Evolutionary conservation across 768 basidiomycete species (phyloP).

Genomic region (Boletus tylopilopsis): DNA sequence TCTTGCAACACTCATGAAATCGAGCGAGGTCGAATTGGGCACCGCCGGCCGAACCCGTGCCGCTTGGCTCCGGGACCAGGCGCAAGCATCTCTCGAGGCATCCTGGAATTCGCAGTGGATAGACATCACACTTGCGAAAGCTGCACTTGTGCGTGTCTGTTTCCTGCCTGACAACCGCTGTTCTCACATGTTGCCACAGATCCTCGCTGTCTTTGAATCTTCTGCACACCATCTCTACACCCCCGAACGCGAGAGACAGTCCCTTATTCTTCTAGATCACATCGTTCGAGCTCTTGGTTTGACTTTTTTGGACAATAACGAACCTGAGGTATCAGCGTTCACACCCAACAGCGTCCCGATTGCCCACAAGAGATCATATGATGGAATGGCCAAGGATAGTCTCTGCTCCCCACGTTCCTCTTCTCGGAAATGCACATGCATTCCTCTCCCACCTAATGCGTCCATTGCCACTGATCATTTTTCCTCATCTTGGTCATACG

Average conservation of each 20-base stretch:
- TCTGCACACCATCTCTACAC: slow-evolving; percentile 68
- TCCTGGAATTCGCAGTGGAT: slow-evolving; percentile 51
- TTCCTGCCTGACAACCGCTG: neutral
- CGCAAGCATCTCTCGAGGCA: slow-evolving; percentile 49
- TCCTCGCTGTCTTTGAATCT: slow-evolving; percentile 74
- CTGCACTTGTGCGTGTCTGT: slow-evolving; percentile 52
- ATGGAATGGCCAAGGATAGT: slow-evolving; percentile 25
- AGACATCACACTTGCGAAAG: slow-evolving; percentile 66
- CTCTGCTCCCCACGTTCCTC: slow-evolving; percentile 26
- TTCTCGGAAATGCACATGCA: slow-evolving; percentile 45
- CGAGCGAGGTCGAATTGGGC: slow-evolving; percentile 62
- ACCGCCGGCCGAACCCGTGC: slow-evolving; percentile 54
- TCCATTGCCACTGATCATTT: slow-evolving; percentile 33
- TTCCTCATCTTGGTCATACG: slow-evolving; percentile 43
- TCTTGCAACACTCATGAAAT: slow-evolving; percentile 67
- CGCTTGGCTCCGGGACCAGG: slow-evolving; percentile 51
- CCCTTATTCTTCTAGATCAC: slow-evolving; percentile 59
- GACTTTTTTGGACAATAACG: slow-evolving; percentile 52
- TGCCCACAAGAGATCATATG: slow-evolving; percentile 34
- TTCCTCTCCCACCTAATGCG: slow-evolving; percentile 35
- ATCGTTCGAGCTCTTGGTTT: slow-evolving; percentile 57
- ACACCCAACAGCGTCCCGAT: slow-evolving; percentile 49
- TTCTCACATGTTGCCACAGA: slow-evolving; percentile 38
- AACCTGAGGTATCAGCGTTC: slow-evolving; percentile 52
- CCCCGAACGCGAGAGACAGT: slow-evolving; percentile 46